These are phyloP conservation scores for Eimeria mitis DNA, from an alignment of 169 alveolate genomes.

Conservation along the genomic window DNA sequence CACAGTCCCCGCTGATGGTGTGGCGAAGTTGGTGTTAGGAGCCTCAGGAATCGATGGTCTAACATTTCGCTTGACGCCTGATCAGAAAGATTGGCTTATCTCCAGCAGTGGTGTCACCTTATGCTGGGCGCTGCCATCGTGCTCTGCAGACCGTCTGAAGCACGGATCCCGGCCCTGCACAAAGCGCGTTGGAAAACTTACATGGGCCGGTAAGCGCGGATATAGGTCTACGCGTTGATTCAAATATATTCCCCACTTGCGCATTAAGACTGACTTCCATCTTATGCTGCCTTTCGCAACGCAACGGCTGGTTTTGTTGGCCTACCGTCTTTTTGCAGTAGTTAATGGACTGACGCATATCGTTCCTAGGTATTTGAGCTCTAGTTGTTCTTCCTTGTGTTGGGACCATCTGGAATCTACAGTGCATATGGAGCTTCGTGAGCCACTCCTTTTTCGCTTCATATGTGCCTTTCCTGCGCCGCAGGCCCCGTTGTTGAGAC, in stretches of 20 bases:
- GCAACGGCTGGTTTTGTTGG: neutral
- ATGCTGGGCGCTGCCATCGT: conserved; percentile 46
- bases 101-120: neutral
- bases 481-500: conserved; percentile 26
- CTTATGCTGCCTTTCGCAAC: neutral
- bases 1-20: neutral
- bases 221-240: neutral
- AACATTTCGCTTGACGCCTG: neutral
- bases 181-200: conserved; percentile 40
- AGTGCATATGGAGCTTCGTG: neutral
- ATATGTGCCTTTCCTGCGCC: neutral
- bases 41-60: conserved; percentile 5
- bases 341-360: neutral
- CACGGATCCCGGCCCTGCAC: conserved; percentile 62
- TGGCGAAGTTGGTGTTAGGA: neutral
- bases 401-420: neutral
- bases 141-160: conserved; percentile 16
- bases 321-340: neutral
- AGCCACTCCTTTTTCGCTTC: neutral
- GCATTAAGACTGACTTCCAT: neutral
- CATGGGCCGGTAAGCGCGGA: conserved; percentile 55
- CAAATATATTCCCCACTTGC: neutral
- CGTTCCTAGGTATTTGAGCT: neutral
- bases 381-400: neutral
- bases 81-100: conserved; percentile 24